phyloP scores from a whole-genome alignment of 306 rosid species.

The Phaseolus lunatus region DNA sequence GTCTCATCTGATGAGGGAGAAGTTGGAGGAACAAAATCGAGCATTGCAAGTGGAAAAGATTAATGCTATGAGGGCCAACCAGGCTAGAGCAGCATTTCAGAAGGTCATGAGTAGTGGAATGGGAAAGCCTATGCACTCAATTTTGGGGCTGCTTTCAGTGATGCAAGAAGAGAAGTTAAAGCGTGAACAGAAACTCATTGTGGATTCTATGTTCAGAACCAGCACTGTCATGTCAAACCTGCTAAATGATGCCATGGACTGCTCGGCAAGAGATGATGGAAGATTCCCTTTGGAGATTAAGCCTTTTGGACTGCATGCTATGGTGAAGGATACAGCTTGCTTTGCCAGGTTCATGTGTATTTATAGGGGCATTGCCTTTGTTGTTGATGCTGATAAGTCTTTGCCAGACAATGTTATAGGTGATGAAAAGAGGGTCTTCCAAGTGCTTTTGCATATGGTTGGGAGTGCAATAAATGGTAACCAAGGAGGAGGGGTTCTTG shows the following conservation, averaged over 20 bases:
- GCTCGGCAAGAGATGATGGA: constrained; percentile 64
- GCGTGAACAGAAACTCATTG: constrained; percentile 64
- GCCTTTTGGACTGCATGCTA: constrained; percentile 65
- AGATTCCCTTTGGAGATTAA: constrained; percentile 69
- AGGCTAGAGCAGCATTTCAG: constrained; percentile 77
- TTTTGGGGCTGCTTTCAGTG: constrained; percentile 81
- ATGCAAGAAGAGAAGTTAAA: constrained; percentile 67
- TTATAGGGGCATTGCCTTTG: constrained; percentile 65
- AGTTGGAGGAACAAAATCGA: constrained; percentile 83
- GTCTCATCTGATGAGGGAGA: constrained; percentile 88
- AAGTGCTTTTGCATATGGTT: constrained; percentile 88
- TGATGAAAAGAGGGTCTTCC: constrained; percentile 86
- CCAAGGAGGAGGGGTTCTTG: constrained; percentile 58
- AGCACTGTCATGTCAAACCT: constrained; percentile 73
- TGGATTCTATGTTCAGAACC: constrained; percentile 77
- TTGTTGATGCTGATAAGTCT: constrained; percentile 73
- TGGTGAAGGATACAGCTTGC: constrained; percentile 82
- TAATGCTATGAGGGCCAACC: constrained; percentile 84
- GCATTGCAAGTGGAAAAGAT: constrained; percentile 71
- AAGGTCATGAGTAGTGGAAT: constrained; percentile 88
- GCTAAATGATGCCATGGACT: constrained; percentile 80
- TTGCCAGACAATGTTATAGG: constrained; percentile 79
- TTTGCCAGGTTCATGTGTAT: constrained; percentile 74
- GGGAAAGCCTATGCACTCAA: constrained; percentile 94
- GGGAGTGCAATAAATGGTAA: constrained; percentile 66